A percentile compares a stretch with the other conserved stretches of the same genome.
Conservation (phyloP, 2,329 filamentous ascomycete genomes). For the Beauveria pseudobassiana region DNA sequence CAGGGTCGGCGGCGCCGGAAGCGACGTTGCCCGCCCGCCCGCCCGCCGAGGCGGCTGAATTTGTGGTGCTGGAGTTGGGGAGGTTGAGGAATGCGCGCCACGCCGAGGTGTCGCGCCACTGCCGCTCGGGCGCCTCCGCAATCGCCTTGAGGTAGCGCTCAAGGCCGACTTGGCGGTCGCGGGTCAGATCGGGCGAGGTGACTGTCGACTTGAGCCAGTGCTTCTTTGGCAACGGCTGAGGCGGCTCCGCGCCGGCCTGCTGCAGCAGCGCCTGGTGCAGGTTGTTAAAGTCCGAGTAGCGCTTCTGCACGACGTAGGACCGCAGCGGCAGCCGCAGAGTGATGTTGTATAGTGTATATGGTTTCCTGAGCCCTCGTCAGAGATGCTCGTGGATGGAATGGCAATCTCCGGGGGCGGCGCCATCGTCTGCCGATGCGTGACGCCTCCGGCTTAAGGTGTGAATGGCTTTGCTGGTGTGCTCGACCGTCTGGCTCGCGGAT, state of each 20-base stretch:
- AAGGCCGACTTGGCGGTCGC: constrained; percentile 59
- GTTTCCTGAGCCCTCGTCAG: constrained; percentile 46
- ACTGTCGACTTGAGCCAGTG: constrained; percentile 71
- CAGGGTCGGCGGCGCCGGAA: constrained; percentile 46
- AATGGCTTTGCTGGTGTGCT: neutral
- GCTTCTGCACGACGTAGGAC: constrained; percentile 69
- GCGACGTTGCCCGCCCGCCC: constrained; percentile 34
- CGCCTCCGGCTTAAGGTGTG: neutral
- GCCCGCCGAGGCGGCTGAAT: constrained; percentile 40
- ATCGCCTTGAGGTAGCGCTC: constrained; percentile 67
- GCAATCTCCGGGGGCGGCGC: constrained; percentile 59
- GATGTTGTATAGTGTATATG: constrained; percentile 73
- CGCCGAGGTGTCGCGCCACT: constrained; percentile 66
- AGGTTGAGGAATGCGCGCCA: constrained; percentile 72
- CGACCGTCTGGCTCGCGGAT: neutral
- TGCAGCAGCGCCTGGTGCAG: constrained; percentile 57
- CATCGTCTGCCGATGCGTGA: constrained; percentile 33
- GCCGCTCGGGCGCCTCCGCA: constrained; percentile 62
- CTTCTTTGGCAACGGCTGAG: constrained; percentile 61
- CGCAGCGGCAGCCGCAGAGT: constrained; percentile 68
- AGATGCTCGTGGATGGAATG: constrained; percentile 57
- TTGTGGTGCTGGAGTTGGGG: constrained; percentile 43
- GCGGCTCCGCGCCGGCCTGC: constrained; percentile 56
- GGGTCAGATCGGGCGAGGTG: constrained; percentile 60
- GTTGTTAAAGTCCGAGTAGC: constrained; percentile 70